phyloP scores from a whole-genome alignment of 1,284 basidiomycete species.

The Trichosporon ovoides region DNA sequence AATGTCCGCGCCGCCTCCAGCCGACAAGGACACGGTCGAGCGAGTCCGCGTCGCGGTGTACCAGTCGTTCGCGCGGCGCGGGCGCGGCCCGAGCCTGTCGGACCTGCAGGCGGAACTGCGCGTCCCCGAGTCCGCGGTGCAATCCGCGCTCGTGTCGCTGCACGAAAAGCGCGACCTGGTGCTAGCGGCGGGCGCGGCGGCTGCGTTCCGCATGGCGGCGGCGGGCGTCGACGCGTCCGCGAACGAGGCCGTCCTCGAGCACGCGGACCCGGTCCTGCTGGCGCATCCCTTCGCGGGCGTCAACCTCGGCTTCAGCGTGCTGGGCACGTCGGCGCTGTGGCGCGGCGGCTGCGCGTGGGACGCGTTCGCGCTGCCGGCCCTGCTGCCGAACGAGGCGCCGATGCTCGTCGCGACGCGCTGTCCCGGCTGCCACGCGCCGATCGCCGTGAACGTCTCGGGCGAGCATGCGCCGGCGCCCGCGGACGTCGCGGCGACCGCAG shows the following conservation, averaged over 20 bases:
- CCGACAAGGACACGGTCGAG: background rate
- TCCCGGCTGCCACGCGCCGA: background rate
- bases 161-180: conserved; percentile 6
- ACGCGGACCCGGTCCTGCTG: conserved; percentile 1
- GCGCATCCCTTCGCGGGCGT: conserved; percentile 13
- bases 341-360: conserved; percentile 13
- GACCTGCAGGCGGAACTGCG: background rate
- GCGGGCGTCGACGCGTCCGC: background rate
- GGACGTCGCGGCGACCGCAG: background rate
- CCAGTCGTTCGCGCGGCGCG: background rate
- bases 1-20: background rate
- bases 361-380: conserved; percentile 6
- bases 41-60: conserved; percentile 9
- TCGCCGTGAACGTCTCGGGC: conserved; percentile 5
- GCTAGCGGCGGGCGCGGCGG: background rate
- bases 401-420: conserved; percentile 10
- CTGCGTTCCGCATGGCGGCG: background rate
- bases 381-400: background rate
- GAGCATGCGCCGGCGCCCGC: background rate
- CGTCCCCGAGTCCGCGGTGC: background rate
- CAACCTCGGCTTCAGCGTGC: conserved; percentile 14
- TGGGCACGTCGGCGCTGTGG: background rate
- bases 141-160: background rate
- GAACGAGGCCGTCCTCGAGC: background rate
- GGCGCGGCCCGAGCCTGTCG: background rate